Percentiles rank a stretch among this genome's conserved stretches.
Evolutionary conservation across 768 basidiomycete species (phyloP).

Genomic region (Xanthoconium purpureum): DNA sequence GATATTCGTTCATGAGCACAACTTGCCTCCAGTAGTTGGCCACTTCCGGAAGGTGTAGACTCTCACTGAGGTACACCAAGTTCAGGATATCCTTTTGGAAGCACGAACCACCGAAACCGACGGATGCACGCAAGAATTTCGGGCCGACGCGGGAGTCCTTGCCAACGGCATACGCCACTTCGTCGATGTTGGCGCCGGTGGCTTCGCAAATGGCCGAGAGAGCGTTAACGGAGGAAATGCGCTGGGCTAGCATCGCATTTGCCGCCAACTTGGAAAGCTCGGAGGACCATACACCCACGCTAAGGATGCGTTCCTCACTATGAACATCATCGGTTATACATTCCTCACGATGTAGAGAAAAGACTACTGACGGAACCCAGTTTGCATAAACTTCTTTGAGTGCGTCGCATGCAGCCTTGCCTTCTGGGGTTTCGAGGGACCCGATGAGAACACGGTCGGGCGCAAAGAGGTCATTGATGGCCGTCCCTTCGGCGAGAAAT

Average conservation of each 20-base stretch:
- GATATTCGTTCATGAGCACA: constrained; percentile 98
- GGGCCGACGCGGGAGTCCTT: constrained; percentile 90
- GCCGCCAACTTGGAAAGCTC: constrained; percentile 98
- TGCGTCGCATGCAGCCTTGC: constrained; percentile 73
- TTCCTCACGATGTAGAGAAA: neutral
- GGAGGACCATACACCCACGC: constrained; percentile 97
- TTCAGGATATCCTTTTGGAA: constrained; percentile 99
- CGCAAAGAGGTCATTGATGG: constrained; percentile 79
- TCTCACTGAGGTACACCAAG: constrained; percentile 95
- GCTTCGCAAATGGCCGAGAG: constrained; percentile 98
- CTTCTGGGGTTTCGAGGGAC: constrained; percentile 86
- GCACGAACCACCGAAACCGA: constrained; percentile 97
- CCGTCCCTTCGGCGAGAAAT: constrained; percentile 98
- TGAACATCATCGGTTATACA: neutral
- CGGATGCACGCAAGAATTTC: constrained; percentile 92
- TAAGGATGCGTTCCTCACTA: constrained; percentile 76
- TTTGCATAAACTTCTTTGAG: constrained; percentile 85
- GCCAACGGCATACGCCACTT: constrained; percentile 92
- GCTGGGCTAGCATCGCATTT: constrained; percentile 98
- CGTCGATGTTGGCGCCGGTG: constrained; percentile 97
- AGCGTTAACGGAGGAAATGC: constrained; percentile 97
- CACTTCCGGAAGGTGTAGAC: constrained; percentile 91
- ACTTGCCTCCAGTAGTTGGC: constrained; percentile 98
- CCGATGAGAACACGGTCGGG: constrained; percentile 98
- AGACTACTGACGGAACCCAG: constrained; percentile 83